Conservation (phyloP, 75 land plant genomes). For the Azolla pinnata region DNA sequence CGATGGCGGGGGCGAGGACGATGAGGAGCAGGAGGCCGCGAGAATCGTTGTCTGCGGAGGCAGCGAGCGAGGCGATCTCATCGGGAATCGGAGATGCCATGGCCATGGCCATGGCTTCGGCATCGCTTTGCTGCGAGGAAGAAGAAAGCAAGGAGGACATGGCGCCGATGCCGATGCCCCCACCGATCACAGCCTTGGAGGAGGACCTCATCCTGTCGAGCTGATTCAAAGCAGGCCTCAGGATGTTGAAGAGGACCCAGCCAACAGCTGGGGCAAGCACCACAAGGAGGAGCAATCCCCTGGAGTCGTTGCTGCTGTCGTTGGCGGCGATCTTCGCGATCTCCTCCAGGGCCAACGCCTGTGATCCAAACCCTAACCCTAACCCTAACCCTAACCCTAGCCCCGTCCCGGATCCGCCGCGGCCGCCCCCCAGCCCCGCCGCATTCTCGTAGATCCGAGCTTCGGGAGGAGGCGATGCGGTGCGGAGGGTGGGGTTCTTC, state of each 20-base stretch:
- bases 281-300: slow-evolving; percentile 55
- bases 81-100: too few relatives aligned
- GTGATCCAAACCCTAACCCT: too few relatives aligned
- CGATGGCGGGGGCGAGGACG: slow-evolving; percentile 56
- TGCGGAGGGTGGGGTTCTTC: too few relatives aligned
- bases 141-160: slow-evolving; percentile 13
- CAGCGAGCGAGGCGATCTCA: slow-evolving; percentile 47
- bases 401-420: too few relatives aligned
- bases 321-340: too few relatives aligned
- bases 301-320: slow-evolving; percentile 60
- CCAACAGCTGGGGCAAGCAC: slow-evolving; percentile 60
- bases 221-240: slow-evolving; percentile 82
- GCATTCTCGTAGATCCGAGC: too few relatives aligned
- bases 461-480: too few relatives aligned
- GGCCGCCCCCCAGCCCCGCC: too few relatives aligned
- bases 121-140: too few relatives aligned
- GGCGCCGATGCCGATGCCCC: slow-evolving; percentile 22
- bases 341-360: too few relatives aligned
- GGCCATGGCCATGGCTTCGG: too few relatives aligned
- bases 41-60: slow-evolving; percentile 33
- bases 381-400: too few relatives aligned
- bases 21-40: slow-evolving; percentile 59
- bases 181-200: slow-evolving; percentile 45
- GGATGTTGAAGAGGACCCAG: slow-evolving; percentile 87
- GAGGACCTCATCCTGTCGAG: slow-evolving; percentile 50